Evolutionary conservation across 2,329 filamentous ascomycete species (phyloP).

Genomic region (Verticillium alfalfae): DNA sequence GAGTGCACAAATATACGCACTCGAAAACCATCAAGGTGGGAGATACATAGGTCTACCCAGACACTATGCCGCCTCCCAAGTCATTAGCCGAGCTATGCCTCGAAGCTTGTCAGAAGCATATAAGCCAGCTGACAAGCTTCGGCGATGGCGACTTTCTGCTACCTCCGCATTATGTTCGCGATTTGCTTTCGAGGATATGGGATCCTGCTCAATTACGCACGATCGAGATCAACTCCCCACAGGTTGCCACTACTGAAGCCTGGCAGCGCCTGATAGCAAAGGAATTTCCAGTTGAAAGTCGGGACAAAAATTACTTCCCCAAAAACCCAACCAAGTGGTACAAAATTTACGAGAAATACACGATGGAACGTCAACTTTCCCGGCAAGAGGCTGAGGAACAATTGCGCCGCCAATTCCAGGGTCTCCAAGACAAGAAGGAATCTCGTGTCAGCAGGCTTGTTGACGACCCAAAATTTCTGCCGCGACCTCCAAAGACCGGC

Average conservation of each 20-base stretch:
- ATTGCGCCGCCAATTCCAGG: constrained; percentile 51
- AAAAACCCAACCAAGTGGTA: constrained; percentile 68
- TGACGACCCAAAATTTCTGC: constrained; percentile 36
- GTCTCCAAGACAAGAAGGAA: constrained; percentile 51
- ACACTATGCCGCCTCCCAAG: constrained; percentile 22
- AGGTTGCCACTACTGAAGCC: constrained; percentile 67
- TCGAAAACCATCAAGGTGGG: background rate
- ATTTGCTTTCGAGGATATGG: constrained; percentile 66
- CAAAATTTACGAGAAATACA: constrained; percentile 68
- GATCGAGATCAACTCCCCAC: constrained; percentile 71
- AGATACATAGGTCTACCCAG: background rate
- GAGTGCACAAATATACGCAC: too few species aligned
- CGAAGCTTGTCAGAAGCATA: constrained; percentile 45
- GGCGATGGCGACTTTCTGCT: constrained; percentile 56
- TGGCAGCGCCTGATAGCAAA: constrained; percentile 77
- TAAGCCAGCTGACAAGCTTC: constrained; percentile 58
- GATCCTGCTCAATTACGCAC: constrained; percentile 67
- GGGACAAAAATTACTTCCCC: constrained; percentile 58
- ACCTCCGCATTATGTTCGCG: constrained; percentile 35
- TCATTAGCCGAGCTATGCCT: constrained; percentile 48
- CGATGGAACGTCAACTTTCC: constrained; percentile 50
- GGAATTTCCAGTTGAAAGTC: constrained; percentile 63
- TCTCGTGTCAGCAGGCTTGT: constrained; percentile 54
- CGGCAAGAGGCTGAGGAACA: constrained; percentile 54
- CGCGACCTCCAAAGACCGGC: constrained; percentile 30